A percentile compares a stretch with the other conserved stretches of the same genome.
Conservation (phyloP, 106 monocot species). For the Platanthera guangdongensis region DNA sequence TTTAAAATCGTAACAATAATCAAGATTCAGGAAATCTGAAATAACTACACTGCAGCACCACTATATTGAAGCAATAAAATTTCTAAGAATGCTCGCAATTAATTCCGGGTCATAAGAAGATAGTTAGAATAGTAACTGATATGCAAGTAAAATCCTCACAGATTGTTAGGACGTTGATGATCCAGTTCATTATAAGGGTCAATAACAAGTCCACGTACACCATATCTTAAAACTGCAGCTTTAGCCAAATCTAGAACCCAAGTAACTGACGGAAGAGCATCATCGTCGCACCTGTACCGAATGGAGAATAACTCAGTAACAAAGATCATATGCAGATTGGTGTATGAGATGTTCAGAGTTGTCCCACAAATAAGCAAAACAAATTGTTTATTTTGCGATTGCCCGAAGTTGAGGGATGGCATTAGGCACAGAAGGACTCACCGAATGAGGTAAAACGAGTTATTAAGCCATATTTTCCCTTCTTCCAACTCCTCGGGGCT, state of each 20-base stretch:
- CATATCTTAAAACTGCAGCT: constrained; percentile 76
- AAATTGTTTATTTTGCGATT: not conserved
- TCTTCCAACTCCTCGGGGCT: constrained; percentile 56
- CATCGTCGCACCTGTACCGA: constrained; percentile 60
- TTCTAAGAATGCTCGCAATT: not conserved
- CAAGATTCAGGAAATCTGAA: not conserved
- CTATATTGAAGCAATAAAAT: not conserved
- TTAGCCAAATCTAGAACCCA: constrained; percentile 83
- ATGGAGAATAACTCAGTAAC: not conserved
- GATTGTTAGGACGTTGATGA: constrained; percentile 61
- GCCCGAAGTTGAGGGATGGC: not conserved
- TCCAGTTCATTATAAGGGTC: constrained; percentile 93
- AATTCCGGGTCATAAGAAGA: not conserved
- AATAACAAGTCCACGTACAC: constrained; percentile 79
- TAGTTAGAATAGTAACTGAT: not conserved
- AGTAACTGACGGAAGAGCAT: constrained; percentile 60
- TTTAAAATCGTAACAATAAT: not conserved
- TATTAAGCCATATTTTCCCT: constrained; percentile 83
- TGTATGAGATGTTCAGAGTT: not conserved
- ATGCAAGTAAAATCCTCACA: constrained; percentile 33
- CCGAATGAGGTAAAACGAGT: constrained; percentile 77
- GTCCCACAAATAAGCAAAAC: not conserved
- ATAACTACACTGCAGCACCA: not conserved
- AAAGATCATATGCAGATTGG: not conserved
- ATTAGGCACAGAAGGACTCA: constrained; percentile 11